Evolutionary conservation across 2,329 filamentous ascomycete species (phyloP), one percentile per base, ranked within the genome.

Genomic region (Neocucurbitaria cava): DNA sequence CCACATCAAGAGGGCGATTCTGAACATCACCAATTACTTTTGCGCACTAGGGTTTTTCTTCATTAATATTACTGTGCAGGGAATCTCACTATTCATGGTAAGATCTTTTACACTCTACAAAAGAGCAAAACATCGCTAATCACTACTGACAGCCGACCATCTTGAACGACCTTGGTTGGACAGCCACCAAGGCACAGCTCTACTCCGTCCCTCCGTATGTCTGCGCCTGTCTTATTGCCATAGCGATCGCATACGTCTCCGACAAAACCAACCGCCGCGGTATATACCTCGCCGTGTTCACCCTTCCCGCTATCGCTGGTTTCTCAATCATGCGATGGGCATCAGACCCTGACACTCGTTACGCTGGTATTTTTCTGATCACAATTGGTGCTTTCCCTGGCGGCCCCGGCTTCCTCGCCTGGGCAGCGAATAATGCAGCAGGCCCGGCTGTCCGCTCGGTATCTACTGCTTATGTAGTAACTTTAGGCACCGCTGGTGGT

Each of bases 401-500:
- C 30, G 84, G 84, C 0, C 84, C 84, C 0, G 83, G 82, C 0
- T 86, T 85, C 72, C 65, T 87, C 39, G 80, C 80, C 5, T 87
- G 84, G 85, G 83, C 79, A 0, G 77, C 86, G 51, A 87, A 87
- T 66, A 87, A 87, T 58, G 79, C 84, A 0, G 80, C 81, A 0
- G 84, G 84, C 0, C 83, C 84, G 0, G 79, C 83, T 9, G 76
- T 86, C 1, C 79, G 84, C 21, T 84, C 85, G 4, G 82, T 87
- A 0, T 79, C 83, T 0, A 79, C 82, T 20, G 84, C 77, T 3
- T 87, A 83, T 56, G 81, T 87, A 57, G 85, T 88, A 31, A 93
- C 96, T 73, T 89, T 87, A 2, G 84, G 84, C 10, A 86, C 82
- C 0, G 75, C 82, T 10, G 85, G 84, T 35, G 84, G 83, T 23